Evolutionary conservation across 371 early-diverging fungal genomes (phyloP), one percentile per base, ranked within the genome.

Genomic region (Apophysomyces elegans): DNA sequence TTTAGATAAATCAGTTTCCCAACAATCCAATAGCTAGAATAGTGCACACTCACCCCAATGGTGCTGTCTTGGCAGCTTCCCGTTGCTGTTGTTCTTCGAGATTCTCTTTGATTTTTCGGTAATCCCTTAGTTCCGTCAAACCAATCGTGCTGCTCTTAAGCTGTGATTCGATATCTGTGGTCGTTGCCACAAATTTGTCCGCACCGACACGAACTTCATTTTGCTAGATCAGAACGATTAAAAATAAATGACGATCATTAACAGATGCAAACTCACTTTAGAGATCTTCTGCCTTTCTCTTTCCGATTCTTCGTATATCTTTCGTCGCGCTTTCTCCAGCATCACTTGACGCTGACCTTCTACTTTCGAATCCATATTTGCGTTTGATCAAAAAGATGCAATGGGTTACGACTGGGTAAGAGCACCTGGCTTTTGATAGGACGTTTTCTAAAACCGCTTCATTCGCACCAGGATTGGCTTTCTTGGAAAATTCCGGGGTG

Each of bases 101-200:
- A 58, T 89, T 89, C 66, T 88, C 88, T 56, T 91, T 80, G 69
- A 93, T 96, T 65, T 92, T 89, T 65, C 93, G 87, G 71, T 96
- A 97, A 63, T 97, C 96, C 63, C 92, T 91, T 18, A 96, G 81
- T 65, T 90, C 83, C 1, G 96, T 96, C 38, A 97, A 79, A 60
- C 97, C 97, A 56, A 96, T 86, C 2, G 97, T 96, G 62, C 91
- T 90, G 44, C 85, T 86, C 71, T 94, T 96, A 56, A 97, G 86
- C 54, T 91, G 90, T 43, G 86, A 85, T 65, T 97, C 97, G 11
- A 92, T 88, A 65, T 85, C 86, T 54, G 86, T 90, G 37, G 86
- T 84, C 54, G 94, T 90, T 6, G 90, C 71, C 4, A 94, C 92
- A 68, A 95, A 96, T 73, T 93, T 93, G 73, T 91, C 93, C 7